phyloP scores from a whole-genome alignment of 768 basidiomycete genomes.

The Russula virescens region DNA sequence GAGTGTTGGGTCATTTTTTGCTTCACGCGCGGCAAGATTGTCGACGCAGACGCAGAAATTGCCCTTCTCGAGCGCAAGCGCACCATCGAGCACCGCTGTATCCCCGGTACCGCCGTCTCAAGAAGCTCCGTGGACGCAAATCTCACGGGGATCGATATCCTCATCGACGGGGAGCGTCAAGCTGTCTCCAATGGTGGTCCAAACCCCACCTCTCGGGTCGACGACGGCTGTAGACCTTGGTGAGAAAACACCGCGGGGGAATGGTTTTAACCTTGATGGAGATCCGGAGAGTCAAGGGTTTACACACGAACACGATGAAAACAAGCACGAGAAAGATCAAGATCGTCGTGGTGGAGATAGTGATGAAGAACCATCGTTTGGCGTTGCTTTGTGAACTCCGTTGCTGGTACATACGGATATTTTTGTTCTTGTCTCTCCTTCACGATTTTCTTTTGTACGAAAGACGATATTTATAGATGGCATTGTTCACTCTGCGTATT shows the following conservation, averaged over 20 bases:
- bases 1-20: constrained; percentile 24
- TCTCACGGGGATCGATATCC: neutral
- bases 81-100: constrained; percentile 6
- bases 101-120: constrained; percentile 9
- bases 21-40: constrained; percentile 15
- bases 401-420: constrained; percentile 3
- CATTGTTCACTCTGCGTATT: neutral
- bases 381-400: constrained; percentile 16
- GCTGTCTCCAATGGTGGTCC: neutral
- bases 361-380: constrained; percentile 19
- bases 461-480: neutral
- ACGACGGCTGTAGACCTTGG: neutral
- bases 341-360: neutral
- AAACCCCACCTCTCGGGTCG: neutral
- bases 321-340: neutral
- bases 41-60: neutral
- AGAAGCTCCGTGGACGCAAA: neutral
- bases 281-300: neutral
- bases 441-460: neutral
- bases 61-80: constrained; percentile 9
- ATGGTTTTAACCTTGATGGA: neutral
- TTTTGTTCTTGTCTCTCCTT: neutral
- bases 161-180: neutral
- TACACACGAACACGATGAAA: neutral
- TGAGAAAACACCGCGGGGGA: constrained; percentile 11